Conservation (phyloP, 139 green algal species). For the Mesotaenium endlicherianum region DNA sequence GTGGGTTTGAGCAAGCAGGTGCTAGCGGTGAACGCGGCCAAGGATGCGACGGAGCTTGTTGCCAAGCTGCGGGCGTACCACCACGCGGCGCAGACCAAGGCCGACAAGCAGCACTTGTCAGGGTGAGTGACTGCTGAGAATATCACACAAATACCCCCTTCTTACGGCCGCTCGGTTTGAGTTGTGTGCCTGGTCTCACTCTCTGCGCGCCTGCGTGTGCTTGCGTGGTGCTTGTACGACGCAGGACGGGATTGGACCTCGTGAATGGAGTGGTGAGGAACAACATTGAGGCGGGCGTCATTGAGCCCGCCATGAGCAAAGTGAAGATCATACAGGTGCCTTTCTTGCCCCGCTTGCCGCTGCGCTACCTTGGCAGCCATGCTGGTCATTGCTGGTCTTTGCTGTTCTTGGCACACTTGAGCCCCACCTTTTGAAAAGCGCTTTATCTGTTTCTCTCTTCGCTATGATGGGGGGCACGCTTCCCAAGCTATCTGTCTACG, state of each 20-base stretch:
- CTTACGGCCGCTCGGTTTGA: too few relatives aligned
- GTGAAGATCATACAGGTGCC: constrained; percentile 82
- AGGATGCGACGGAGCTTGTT: constrained; percentile 92
- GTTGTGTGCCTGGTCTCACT: too few relatives aligned
- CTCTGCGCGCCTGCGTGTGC: too few relatives aligned
- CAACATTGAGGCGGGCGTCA: constrained; percentile 90
- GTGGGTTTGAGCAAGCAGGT: too few relatives aligned
- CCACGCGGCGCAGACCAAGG: constrained; percentile 79
- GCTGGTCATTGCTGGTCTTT: background rate
- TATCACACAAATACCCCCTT: too few relatives aligned
- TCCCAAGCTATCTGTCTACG: too few relatives aligned
- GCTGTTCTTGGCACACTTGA: constrained; percentile 71
- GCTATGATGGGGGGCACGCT: too few relatives aligned
- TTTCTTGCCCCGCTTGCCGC: background rate
- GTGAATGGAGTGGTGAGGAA: constrained; percentile 64
- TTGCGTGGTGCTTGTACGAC: too few relatives aligned
- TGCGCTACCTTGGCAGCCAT: background rate
- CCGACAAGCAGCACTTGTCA: constrained; percentile 63
- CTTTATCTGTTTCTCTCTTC: too few relatives aligned
- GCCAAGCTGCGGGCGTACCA: constrained; percentile 91
- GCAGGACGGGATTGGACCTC: constrained; percentile 59
- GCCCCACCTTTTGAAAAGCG: too few relatives aligned
- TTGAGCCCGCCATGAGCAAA: constrained; percentile 94
- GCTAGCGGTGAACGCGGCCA: constrained; percentile 92
- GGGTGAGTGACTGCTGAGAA: constrained; percentile 41